Base-by-base conservation (phyloP, 1,139 yeast genomes). In the Kodamaea suecica region DNA sequence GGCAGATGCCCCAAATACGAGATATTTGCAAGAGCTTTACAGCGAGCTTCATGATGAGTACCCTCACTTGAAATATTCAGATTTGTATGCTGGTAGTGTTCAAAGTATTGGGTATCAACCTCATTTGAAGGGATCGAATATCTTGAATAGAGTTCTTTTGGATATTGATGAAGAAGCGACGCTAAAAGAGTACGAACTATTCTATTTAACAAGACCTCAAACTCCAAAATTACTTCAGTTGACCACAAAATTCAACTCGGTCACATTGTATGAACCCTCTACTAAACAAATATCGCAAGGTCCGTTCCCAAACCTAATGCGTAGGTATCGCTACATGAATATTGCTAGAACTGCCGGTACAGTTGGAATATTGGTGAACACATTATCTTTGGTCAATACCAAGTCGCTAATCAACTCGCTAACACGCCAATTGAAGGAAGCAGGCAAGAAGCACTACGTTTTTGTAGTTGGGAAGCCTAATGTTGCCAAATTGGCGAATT, bases 381-480 rank as follows among this genome's bases (percentile, higher is more conserved):
- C 98, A 0, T 64, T 92, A 25, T 88, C 97, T 0, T 60, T 90
- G 30, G 65, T 80, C 27, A 81, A 85, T 49, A 84, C 95, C 13
- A 78, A 77, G 37, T 66, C 59, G 8, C 64, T 88, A 21, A 68
- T 90, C 32, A 76, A 79, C 41, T 70, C 72, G 23, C 75, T 88
- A 4, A 73, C 76, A 16, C 53, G 63, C 17, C 75, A 81, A 58
- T 77, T 92, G 39, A 73, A 70, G 34, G 70, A 67, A 4, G 88
- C 94, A 0, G 96, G 88, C 2, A 92, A 92, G 59, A 94, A 94
- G 53, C 92, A 85, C 47, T 92, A 92, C 53, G 73, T 87, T 50
- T 88, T 92, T 63, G 97, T 90, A 5, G 97, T 92, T 5, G 99
- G 99, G 11, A 94, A 94, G 55, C 97, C 97, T n/a, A 92, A 92